These are phyloP conservation scores for Neoconidiobolus thromboides DNA, from an alignment of 371 early-diverging fungal genomes.

Conservation along the genomic window DNA sequence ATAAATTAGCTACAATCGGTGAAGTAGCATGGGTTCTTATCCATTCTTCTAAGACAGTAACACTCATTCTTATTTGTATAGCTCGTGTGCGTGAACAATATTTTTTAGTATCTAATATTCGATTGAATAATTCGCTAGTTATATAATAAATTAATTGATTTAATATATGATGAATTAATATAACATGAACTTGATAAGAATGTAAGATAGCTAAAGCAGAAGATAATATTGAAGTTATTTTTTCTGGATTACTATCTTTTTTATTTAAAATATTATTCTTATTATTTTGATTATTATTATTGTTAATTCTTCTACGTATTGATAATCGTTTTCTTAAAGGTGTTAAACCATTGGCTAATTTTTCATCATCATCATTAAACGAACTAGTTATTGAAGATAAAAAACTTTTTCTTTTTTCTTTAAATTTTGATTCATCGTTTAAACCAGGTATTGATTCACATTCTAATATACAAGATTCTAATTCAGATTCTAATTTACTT, in stretches of 20 bases:
- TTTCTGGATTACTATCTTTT: constrained; percentile 22
- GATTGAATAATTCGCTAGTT: constrained; percentile 61
- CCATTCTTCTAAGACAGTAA: constrained; percentile 68
- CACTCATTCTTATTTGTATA: constrained; percentile 65
- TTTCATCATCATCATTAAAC: too few relatives aligned
- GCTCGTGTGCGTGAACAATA: constrained; percentile 63
- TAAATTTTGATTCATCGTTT: constrained; percentile 16
- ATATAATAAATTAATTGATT: constrained; percentile 54
- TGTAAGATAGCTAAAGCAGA: constrained; percentile 35
- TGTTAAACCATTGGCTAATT: constrained; percentile 15
- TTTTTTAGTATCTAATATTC: constrained; percentile 46
- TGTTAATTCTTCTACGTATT: neutral
- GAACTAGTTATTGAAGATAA: constrained; percentile 14
- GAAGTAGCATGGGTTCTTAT: constrained; percentile 24
- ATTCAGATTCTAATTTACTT: constrained; percentile 27
- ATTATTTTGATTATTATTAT: neutral
- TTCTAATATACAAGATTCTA: constrained; percentile 48
- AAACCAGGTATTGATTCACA: constrained; percentile 46
- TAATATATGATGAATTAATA: constrained; percentile 44
- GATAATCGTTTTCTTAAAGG: neutral
- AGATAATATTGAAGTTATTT: constrained; percentile 37
- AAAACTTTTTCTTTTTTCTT: constrained; percentile 22
- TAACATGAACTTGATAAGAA: constrained; percentile 39
- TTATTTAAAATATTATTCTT: neutral
- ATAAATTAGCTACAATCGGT: constrained; percentile 21